Percentiles rank a stretch among this genome's conserved stretches.
Conservation (phyloP, 75 land plant genomes). For the Sequoia sempervirens region DNA sequence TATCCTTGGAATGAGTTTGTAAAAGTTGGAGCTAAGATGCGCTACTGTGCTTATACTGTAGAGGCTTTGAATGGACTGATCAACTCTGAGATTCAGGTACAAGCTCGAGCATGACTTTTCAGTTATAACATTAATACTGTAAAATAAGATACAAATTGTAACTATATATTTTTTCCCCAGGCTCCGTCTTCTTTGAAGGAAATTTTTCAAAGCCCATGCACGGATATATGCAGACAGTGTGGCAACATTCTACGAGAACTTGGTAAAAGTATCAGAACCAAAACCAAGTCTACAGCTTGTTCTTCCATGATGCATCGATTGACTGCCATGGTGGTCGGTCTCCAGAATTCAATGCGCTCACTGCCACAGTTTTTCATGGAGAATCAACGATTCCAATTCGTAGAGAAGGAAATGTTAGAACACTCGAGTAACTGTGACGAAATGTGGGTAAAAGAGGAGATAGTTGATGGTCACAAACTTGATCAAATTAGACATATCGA, state of each 20-base stretch:
- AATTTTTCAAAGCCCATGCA: slow-evolving; percentile 31
- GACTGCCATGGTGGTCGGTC: slow-evolving; percentile 35
- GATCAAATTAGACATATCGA: too few species aligned
- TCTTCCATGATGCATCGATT: slow-evolving; percentile 26
- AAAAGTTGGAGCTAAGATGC: slow-evolving; percentile 57
- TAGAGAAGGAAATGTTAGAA: too few species aligned
- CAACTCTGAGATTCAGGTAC: slow-evolving; percentile 67
- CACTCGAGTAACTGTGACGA: too few species aligned
- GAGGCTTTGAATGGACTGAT: slow-evolving; percentile 67
- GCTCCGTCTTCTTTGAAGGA: slow-evolving; percentile 32
- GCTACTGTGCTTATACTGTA: slow-evolving; percentile 69
- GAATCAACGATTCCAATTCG: too few species aligned
- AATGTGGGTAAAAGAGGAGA: too few species aligned
- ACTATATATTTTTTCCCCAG: slow-evolving; percentile 11
- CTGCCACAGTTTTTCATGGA: too few species aligned
- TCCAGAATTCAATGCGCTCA: slow-evolving; percentile 15
- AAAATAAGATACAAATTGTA: background rate
- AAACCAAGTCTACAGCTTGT: slow-evolving; percentile 25
- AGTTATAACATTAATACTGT: too few species aligned
- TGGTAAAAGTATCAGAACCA: slow-evolving; percentile 26
- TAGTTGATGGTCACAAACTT: too few species aligned
- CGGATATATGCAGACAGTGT: slow-evolving; percentile 26
- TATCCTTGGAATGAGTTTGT: slow-evolving; percentile 47
- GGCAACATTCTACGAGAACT: slow-evolving; percentile 34
- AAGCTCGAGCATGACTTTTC: background rate